A percentile compares a stretch with the other conserved stretches of the same genome.
These are phyloP conservation scores for Pichia sporocuriosa DNA, from an alignment of 805 yeast genomes.

Conservation along the genomic window DNA sequence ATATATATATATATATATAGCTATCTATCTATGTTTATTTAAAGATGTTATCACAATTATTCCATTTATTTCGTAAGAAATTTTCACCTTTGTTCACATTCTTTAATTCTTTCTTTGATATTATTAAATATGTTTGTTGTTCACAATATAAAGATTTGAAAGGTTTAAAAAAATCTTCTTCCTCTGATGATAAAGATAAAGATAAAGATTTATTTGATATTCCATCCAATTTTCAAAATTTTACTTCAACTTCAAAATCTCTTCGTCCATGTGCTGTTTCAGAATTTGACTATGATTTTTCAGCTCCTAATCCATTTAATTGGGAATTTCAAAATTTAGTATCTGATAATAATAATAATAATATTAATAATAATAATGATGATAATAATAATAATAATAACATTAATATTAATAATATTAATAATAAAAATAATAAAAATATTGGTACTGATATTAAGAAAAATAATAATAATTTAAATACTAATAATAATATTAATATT, in stretches of 20 bases:
- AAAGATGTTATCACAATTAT: too few relatives aligned
- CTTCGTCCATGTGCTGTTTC: conserved; percentile 27
- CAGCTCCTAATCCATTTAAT: conserved; percentile 23
- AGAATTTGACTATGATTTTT: conserved; percentile 27
- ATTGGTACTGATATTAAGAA: not conserved
- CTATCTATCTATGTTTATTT: too few relatives aligned
- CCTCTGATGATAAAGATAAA: not conserved
- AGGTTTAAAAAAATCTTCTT: too few relatives aligned
- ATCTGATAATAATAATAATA: conserved; percentile 6
- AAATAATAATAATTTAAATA: not conserved
- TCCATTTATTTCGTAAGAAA: conserved; percentile 1
- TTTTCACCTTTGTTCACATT: not conserved
- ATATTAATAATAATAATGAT: conserved; percentile 1
- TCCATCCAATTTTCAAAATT: not conserved
- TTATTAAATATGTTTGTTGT: not conserved
- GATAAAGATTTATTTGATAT: not conserved
- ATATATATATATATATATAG: conserved; percentile 1
- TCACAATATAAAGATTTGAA: too few relatives aligned
- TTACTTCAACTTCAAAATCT: conserved; percentile 1
- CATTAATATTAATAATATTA: conserved; percentile 5
- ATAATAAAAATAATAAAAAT: not conserved
- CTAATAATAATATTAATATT: not conserved
- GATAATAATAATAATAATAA: not conserved
- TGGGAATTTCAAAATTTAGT: conserved; percentile 25
- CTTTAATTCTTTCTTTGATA: not conserved